Evolutionary conservation across 768 basidiomycete genomes (phyloP).

Genomic region (Leccinum boreale): DNA sequence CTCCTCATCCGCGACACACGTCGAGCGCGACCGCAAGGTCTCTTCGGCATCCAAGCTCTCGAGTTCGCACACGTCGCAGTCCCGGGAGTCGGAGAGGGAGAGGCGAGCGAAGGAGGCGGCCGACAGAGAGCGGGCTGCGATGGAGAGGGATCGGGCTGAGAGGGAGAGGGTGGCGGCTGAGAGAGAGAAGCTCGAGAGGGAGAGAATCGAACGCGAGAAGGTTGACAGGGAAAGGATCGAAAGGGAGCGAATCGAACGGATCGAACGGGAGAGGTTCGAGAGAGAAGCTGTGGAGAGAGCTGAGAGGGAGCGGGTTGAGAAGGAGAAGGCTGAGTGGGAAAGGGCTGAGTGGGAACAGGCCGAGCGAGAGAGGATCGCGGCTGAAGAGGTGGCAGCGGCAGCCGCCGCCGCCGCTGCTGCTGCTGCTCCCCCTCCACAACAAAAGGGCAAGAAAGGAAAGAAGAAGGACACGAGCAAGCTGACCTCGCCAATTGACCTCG

Average conservation of each 20-base stretch:
- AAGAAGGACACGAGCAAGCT: constrained; percentile 25
- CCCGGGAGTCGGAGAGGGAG: constrained; percentile 25
- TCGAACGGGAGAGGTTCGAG: constrained; percentile 3
- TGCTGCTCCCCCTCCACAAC: not conserved
- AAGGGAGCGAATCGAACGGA: not conserved
- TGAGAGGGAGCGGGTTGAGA: constrained; percentile 1
- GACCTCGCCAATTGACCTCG: constrained; percentile 31
- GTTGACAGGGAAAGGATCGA: constrained; percentile 5
- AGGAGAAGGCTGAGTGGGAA: constrained; percentile 4
- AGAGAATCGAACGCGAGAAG: constrained; percentile 10
- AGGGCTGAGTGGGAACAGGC: constrained; percentile 9
- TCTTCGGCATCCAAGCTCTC: constrained; percentile 28
- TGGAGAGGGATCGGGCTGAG: constrained; percentile 15
- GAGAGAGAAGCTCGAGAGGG: constrained; percentile 10
- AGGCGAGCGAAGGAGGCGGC: constrained; percentile 20
- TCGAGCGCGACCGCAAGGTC: constrained; percentile 26
- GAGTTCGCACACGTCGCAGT: constrained; percentile 32
- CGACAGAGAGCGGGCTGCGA: constrained; percentile 15
- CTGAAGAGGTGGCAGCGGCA: constrained; percentile 5
- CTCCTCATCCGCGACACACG: constrained; percentile 19
- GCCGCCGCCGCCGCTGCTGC: not conserved
- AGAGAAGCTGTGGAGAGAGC: constrained; percentile 1
- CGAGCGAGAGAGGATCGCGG: constrained; percentile 12
- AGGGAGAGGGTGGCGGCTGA: constrained; percentile 15
- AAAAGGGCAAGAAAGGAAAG: constrained; percentile 14